Evolutionary conservation across 1,284 basidiomycete species (phyloP).

Genomic region (Cutaneotrichosporon sp.): DNA sequence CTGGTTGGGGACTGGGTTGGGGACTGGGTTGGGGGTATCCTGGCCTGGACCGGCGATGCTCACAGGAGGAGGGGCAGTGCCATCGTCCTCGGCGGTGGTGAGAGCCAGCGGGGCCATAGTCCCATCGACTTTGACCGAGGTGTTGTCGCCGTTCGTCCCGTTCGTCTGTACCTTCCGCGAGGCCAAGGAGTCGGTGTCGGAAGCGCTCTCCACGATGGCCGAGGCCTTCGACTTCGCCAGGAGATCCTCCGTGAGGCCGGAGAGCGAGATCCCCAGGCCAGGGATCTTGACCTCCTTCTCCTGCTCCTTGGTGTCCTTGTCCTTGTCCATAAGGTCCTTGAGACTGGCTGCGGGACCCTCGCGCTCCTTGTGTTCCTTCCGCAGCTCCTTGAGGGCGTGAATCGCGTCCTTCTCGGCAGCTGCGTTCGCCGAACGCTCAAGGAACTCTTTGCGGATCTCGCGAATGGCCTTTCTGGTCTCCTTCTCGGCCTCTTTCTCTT

Average conservation of each 20-base stretch:
- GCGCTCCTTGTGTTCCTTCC: slow-evolving; percentile 18
- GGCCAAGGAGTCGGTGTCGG: not conserved
- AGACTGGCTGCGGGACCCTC: not conserved
- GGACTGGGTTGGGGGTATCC: not conserved
- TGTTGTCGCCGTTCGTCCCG: not conserved
- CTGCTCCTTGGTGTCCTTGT: slow-evolving; percentile 1
- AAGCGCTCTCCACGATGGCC: not conserved
- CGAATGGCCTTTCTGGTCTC: slow-evolving; percentile 25
- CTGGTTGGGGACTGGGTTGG: too few species aligned
- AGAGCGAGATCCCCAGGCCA: not conserved
- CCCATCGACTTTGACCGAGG: too few species aligned
- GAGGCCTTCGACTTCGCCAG: not conserved
- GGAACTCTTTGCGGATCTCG: slow-evolving; percentile 6
- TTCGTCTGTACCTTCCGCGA: not conserved
- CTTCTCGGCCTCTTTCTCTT: slow-evolving; percentile 22
- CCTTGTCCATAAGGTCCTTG: not conserved
- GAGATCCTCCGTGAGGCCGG: not conserved
- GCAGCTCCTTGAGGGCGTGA: slow-evolving; percentile 15
- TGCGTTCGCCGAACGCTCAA: not conserved
- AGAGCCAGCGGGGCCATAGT: too few species aligned
- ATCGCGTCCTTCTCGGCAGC: not conserved
- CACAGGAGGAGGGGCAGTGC: not conserved
- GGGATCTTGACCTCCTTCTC: not conserved
- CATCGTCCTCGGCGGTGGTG: not conserved
- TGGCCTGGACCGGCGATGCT: not conserved